Conservation (phyloP, 371 early-diverging fungal genomes). For the Rhizomucor pusillus region DNA sequence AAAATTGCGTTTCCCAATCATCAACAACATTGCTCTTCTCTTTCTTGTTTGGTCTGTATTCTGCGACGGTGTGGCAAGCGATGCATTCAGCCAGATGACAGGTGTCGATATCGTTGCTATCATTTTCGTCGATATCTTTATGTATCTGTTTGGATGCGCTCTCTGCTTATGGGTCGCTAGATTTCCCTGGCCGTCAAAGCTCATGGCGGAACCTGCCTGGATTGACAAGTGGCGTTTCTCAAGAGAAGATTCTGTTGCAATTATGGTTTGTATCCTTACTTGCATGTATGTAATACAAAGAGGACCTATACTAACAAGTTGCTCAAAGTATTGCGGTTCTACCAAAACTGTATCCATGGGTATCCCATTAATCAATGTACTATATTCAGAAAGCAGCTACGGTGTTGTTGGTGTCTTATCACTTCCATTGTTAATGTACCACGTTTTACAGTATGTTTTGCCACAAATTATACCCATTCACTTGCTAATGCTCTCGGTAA, state of each 20-base stretch:
- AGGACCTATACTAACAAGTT: background rate
- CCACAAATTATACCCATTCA: background rate
- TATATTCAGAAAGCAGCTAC: constrained; percentile 46
- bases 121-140: constrained; percentile 48
- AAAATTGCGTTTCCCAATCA: constrained; percentile 51
- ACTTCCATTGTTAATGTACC: constrained; percentile 70
- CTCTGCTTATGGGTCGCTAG: constrained; percentile 39
- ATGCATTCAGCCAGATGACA: constrained; percentile 46
- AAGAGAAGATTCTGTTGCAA: constrained; percentile 49
- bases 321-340: constrained; percentile 60
- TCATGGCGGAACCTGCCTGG: constrained; percentile 25
- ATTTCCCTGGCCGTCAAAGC: constrained; percentile 33
- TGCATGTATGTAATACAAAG: background rate
- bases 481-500: background rate
- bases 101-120: constrained; percentile 60
- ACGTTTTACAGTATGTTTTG: constrained; percentile 61
- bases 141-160: constrained; percentile 44
- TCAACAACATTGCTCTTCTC: constrained; percentile 60
- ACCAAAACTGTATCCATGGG: constrained; percentile 79
- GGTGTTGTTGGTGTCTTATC: constrained; percentile 62
- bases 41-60: constrained; percentile 72
- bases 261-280: constrained; percentile 31
- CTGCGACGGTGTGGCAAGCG: constrained; percentile 65
- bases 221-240: constrained; percentile 36
- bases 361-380: constrained; percentile 70